A percentile compares a stretch with the other conserved stretches of the same genome.
phyloP scores from a whole-genome alignment of 2,329 filamentous ascomycete genomes.

The Chrysoporthe austroafricana region DNA sequence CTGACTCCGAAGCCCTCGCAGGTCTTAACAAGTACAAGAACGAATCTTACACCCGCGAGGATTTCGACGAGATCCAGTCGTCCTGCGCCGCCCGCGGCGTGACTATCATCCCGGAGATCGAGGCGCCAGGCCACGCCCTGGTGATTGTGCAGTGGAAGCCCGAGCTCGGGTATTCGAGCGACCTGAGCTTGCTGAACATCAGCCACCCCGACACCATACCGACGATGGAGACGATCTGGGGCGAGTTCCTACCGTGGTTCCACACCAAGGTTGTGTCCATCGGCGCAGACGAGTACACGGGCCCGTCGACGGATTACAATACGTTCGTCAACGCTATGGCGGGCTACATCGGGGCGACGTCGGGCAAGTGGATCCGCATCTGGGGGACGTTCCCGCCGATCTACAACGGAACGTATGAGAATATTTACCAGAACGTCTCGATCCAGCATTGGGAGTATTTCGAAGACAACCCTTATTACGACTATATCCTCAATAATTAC shows the following conservation, averaged over 20 bases:
- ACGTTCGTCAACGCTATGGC: constrained; percentile 57
- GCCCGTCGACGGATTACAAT: constrained; percentile 52
- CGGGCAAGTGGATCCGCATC: constrained; percentile 53
- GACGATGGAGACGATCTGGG: constrained; percentile 56
- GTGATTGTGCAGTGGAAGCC: constrained; percentile 63
- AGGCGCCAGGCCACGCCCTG: constrained; percentile 61
- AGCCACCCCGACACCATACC: constrained; percentile 58
- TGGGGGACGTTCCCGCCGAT: constrained; percentile 60
- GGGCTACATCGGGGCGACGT: constrained; percentile 44
- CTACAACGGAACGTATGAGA: constrained; percentile 33
- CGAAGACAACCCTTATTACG: constrained; percentile 53
- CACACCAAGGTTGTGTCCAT: constrained; percentile 58
- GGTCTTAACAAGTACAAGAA: constrained; percentile 56
- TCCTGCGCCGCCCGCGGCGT: constrained; percentile 59
- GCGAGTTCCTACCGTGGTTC: constrained; percentile 59
- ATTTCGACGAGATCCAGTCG: constrained; percentile 57
- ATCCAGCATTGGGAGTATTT: constrained; percentile 61
- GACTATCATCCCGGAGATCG: constrained; percentile 63
- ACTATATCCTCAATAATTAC: constrained; percentile 50
- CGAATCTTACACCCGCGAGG: constrained; percentile 55
- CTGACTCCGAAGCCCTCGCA: constrained; percentile 49
- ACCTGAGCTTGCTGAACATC: constrained; percentile 58
- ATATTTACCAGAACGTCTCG: constrained; percentile 49
- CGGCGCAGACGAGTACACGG: constrained; percentile 59
- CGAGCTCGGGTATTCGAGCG: constrained; percentile 50